A percentile compares a stretch with the other conserved stretches of the same genome.
Evolutionary conservation across 495 filamentous ascomycete genomes (phyloP).

Genomic region (Acidiella bohemica): DNA sequence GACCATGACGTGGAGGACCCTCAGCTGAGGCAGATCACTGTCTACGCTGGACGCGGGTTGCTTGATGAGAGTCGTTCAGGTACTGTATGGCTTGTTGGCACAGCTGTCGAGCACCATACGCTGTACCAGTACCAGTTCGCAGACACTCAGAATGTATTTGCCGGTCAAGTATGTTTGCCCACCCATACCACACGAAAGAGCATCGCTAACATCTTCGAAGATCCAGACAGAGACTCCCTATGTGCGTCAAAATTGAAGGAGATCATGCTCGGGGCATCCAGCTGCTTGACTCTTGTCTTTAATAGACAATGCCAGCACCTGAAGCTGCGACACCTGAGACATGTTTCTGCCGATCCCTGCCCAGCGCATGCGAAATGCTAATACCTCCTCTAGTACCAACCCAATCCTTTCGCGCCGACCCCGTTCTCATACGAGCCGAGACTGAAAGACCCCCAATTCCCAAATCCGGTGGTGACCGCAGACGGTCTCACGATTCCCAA

Average conservation of each 20-base stretch:
- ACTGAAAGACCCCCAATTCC: slow-evolving; percentile 28
- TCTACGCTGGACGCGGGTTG: slow-evolving; percentile 57
- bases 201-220: slow-evolving; percentile 4
- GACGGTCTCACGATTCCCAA: slow-evolving; percentile 37
- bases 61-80: slow-evolving; percentile 40
- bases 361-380: too few relatives aligned
- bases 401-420: slow-evolving; percentile 44
- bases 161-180: slow-evolving; percentile 12
- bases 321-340: too few relatives aligned
- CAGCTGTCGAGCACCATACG: slow-evolving; percentile 25
- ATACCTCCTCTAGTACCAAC: too few relatives aligned
- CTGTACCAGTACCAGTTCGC: slow-evolving; percentile 27
- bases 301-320: too few relatives aligned
- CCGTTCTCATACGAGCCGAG: slow-evolving; percentile 39
- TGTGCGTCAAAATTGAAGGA: too few relatives aligned
- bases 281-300: too few relatives aligned
- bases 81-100: slow-evolving; percentile 42
- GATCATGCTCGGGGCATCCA: too few relatives aligned
- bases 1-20: slow-evolving; percentile 40
- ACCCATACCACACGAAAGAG: neutral
- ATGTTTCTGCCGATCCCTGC: too few relatives aligned
- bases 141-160: slow-evolving; percentile 25
- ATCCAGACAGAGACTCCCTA: too few relatives aligned
- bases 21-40: slow-evolving; percentile 44
- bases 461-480: slow-evolving; percentile 29